Percentiles rank a stretch among this genome's conserved stretches.
Evolutionary conservation across 2,329 filamentous ascomycete species (phyloP).

Genomic region (Alternaria sp.): DNA sequence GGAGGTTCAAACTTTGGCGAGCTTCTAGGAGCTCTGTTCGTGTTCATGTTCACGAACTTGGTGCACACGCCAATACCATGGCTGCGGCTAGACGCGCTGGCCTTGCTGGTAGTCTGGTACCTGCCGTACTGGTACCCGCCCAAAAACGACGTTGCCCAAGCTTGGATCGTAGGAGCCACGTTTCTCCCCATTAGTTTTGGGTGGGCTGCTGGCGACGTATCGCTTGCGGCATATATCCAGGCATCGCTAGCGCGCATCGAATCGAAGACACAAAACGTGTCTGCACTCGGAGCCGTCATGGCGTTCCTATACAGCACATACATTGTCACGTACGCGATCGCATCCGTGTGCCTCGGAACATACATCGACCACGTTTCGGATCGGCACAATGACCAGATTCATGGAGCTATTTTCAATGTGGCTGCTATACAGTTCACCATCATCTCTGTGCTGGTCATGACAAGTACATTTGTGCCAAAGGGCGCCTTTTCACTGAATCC

Average conservation of each 20-base stretch:
- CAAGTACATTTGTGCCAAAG: slow-evolving; percentile 58
- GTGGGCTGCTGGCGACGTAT: slow-evolving; percentile 63
- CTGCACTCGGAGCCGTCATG: slow-evolving; percentile 62
- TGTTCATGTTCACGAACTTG: slow-evolving; percentile 60
- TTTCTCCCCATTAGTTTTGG: slow-evolving; percentile 58
- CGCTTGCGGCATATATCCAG: slow-evolving; percentile 62
- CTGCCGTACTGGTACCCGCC: slow-evolving; percentile 59
- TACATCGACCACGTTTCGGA: slow-evolving; percentile 58
- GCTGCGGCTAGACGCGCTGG: slow-evolving; percentile 59
- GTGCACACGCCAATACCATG: slow-evolving; percentile 62
- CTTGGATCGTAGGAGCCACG: slow-evolving; percentile 58
- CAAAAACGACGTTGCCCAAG: slow-evolving; percentile 53
- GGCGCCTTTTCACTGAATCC: slow-evolving; percentile 58
- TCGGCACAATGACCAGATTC: slow-evolving; percentile 50
- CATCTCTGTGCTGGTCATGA: slow-evolving; percentile 54
- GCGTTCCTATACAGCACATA: slow-evolving; percentile 62
- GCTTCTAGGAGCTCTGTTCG: slow-evolving; percentile 58
- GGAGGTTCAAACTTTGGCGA: slow-evolving; percentile 62
- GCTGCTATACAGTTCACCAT: slow-evolving; percentile 60
- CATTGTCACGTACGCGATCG: slow-evolving; percentile 59
- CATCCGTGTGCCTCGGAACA: slow-evolving; percentile 56
- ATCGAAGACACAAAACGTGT: slow-evolving; percentile 56
- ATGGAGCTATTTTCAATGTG: slow-evolving; percentile 55
- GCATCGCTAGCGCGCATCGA: slow-evolving; percentile 59
- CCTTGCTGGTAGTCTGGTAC: slow-evolving; percentile 60